Percentiles rank a stretch among this genome's conserved stretches.
phyloP scores from a whole-genome alignment of 2,329 filamentous ascomycete species.

The Microthyrium microscopicum region DNA sequence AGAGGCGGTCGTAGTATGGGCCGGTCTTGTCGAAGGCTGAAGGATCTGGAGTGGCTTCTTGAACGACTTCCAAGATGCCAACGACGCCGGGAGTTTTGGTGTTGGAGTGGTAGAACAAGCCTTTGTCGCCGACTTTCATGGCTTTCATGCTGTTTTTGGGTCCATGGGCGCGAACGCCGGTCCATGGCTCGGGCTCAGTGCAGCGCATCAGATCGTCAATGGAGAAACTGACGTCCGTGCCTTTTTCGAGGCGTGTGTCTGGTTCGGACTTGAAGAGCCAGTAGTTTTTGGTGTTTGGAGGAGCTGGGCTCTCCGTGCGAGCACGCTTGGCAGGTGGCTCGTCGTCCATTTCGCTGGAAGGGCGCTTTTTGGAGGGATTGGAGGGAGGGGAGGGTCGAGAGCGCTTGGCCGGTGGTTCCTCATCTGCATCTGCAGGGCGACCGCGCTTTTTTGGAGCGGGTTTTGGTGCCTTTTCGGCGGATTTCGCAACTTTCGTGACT shows the following conservation, averaged over 20 bases:
- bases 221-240: conserved; percentile 78
- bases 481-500: conserved; percentile 3
- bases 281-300: conserved; percentile 15
- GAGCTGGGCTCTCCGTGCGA: conserved; percentile 3
- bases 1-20: conserved; percentile 73
- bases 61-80: conserved; percentile 76
- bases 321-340: not conserved
- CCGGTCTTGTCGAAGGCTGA: conserved; percentile 53
- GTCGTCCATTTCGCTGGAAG: not conserved
- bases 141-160: conserved; percentile 79
- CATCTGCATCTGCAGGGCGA: conserved; percentile 6
- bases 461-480: conserved; percentile 1
- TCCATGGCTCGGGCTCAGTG: conserved; percentile 72
- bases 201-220: conserved; percentile 73
- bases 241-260: conserved; percentile 70
- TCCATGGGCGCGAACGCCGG: conserved; percentile 45
- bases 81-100: conserved; percentile 80
- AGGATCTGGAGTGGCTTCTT: conserved; percentile 69
- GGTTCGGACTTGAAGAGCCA: conserved; percentile 49
- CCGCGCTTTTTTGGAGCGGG: conserved; percentile 8
- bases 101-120: conserved; percentile 95
- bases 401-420: conserved; percentile 7
- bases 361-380: conserved; percentile 5
- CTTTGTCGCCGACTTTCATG: conserved; percentile 83
- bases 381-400: too few relatives aligned